Evolutionary conservation across 192 early-diverging fungal genomes (phyloP).

Genomic region (Powellomyces hirtus): DNA sequence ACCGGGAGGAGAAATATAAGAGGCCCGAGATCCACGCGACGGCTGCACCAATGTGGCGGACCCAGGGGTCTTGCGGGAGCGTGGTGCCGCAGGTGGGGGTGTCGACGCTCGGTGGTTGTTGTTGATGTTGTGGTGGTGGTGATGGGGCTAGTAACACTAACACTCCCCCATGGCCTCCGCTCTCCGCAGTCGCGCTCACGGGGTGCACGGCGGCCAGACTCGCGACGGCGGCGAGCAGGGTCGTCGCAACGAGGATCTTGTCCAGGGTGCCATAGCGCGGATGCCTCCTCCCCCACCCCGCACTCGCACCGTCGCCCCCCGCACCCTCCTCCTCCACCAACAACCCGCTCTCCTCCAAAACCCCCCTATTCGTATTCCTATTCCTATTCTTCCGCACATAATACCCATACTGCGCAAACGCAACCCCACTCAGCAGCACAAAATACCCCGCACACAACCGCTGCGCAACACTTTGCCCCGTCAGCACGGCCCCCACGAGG

Average conservation of each 20-base stretch:
- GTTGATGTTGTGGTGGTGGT: not conserved
- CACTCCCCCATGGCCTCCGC: no score
- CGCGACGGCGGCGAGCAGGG: not conserved
- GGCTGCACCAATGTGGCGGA: slow-evolving; percentile 22
- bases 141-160: not conserved
- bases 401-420: slow-evolving; percentile 42
- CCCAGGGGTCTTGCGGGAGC: not conserved
- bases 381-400: slow-evolving; percentile 19
- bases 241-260: not conserved
- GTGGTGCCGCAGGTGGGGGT: not conserved
- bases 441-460: slow-evolving; percentile 39
- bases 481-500: slow-evolving; percentile 42
- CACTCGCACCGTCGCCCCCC: not conserved
- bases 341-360: not conserved
- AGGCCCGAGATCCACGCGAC: slow-evolving; percentile 42
- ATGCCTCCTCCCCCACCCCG: not conserved
- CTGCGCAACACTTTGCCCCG: slow-evolving; percentile 47
- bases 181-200: no score
- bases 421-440: slow-evolving; percentile 35
- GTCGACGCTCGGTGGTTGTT: slow-evolving; percentile 3
- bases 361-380: not conserved
- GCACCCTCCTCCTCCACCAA: not conserved
- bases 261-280: not conserved
- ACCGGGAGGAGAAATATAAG: slow-evolving; percentile 35
- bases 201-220: not conserved